These are phyloP conservation scores for Fusarium mangiferae DNA, from an alignment of 2,329 filamentous ascomycete species.

Conservation along the genomic window DNA sequence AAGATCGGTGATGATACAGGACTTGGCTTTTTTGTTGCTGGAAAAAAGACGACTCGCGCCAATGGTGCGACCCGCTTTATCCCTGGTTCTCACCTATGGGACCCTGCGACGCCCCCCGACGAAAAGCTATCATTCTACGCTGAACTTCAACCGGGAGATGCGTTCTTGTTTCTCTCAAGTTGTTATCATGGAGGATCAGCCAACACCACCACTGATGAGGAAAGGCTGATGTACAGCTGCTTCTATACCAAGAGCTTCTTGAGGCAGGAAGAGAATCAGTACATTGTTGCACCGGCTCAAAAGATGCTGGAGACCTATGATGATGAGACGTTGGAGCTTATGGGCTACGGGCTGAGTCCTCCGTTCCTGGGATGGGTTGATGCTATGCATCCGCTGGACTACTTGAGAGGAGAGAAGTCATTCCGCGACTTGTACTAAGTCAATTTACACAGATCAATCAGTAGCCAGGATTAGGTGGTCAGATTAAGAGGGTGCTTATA, in stretches of 20 bases:
- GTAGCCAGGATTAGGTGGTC: no score
- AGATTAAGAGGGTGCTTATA: rapidly evolving
- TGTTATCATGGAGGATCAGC: neutral
- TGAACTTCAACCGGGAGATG: neutral
- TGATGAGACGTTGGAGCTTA: neutral
- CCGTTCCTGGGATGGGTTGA: neutral
- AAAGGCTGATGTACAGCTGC: neutral
- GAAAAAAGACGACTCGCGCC: neutral
- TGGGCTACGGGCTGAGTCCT: neutral
- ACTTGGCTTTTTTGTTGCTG: neutral
- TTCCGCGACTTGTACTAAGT: neutral
- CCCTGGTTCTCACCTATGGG: neutral
- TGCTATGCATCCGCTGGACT: neutral
- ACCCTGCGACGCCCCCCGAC: neutral
- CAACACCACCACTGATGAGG: neutral
- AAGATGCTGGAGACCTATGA: neutral
- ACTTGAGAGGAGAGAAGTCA: neutral
- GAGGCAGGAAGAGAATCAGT: neutral
- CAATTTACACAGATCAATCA: neutral
- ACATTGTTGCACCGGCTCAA: neutral
- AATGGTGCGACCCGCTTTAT: neutral
- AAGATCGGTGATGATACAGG: neutral
- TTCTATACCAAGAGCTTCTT: neutral
- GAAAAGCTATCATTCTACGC: neutral
- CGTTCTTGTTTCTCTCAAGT: neutral